Conservation (phyloP, 345 rosid genomes). For the Eutrema heterophyllum region DNA sequence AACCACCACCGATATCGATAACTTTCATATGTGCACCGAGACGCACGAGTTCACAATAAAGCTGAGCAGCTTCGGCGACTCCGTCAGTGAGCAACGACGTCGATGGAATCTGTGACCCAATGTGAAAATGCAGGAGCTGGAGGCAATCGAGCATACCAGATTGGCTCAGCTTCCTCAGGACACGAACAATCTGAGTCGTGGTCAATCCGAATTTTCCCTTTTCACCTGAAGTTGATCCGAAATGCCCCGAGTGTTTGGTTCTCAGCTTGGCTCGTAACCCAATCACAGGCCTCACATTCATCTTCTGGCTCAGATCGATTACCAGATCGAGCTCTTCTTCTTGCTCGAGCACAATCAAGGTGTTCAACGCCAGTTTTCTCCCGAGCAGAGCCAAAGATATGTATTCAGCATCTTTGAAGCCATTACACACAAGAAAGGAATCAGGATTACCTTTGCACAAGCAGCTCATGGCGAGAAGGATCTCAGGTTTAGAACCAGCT, state of each 20-base stretch:
- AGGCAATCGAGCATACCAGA: constrained; percentile 81
- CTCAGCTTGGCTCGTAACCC: constrained; percentile 96
- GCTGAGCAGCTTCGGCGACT: constrained; percentile 83
- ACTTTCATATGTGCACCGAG: constrained; percentile 87
- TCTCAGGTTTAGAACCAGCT: constrained; percentile 97
- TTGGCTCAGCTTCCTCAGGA: constrained; percentile 55
- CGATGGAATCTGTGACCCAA: constrained; percentile 90
- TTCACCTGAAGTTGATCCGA: constrained; percentile 93
- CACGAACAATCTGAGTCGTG: constrained; percentile 70
- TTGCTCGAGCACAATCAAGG: constrained; percentile 86
- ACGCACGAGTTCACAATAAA: constrained; percentile 82
- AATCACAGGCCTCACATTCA: constrained; percentile 60
- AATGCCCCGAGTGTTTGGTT: constrained; percentile 94
- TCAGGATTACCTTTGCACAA: constrained; percentile 78
- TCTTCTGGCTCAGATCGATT: constrained; percentile 60
- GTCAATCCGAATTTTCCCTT: constrained; percentile 90
- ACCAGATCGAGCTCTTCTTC: constrained; percentile 91
- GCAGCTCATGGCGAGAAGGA: constrained; percentile 88
- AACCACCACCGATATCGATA: constrained; percentile 84
- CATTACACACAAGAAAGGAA: constrained; percentile 77
- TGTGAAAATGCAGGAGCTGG: constrained; percentile 85
- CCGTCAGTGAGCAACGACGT: constrained; percentile 71
- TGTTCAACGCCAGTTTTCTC: constrained; percentile 61
- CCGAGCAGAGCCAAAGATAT: constrained; percentile 73
- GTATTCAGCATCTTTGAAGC: constrained; percentile 83